A percentile compares a stretch with the other conserved stretches of the same genome.
Conservation (phyloP, 495 filamentous ascomycete genomes). For the Penicillium paxilli region DNA sequence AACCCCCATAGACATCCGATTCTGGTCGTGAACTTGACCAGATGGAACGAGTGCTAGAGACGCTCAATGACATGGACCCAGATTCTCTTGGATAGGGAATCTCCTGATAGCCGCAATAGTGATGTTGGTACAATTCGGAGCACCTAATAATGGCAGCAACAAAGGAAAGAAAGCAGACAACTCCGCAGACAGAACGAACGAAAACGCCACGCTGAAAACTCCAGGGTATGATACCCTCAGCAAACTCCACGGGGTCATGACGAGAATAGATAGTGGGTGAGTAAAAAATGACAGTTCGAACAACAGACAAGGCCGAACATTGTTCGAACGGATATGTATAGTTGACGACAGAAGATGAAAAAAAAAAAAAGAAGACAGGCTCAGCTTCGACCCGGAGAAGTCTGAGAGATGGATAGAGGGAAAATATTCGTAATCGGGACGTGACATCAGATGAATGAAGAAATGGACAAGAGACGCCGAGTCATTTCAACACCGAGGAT, state of each 20-base stretch:
- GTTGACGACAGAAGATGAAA: constrained; percentile 5
- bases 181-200: constrained; percentile 25
- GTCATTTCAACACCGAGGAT: constrained; percentile 31
- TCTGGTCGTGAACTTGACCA: too few species aligned
- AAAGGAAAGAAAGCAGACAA: constrained; percentile 14
- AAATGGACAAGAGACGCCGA: constrained; percentile 16
- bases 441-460: constrained; percentile 20
- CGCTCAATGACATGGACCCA: too few species aligned
- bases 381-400: constrained; percentile 26
- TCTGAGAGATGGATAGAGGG: constrained; percentile 21
- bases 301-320: neutral
- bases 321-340: neutral
- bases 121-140: constrained; percentile 23
- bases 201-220: constrained; percentile 29
- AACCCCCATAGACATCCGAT: too few species aligned
- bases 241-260: constrained; percentile 25
- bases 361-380: constrained; percentile 21
- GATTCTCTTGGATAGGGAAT: neutral
- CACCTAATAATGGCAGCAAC: constrained; percentile 29
- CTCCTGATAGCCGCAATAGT: constrained; percentile 5
- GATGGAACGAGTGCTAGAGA: too few species aligned
- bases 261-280: constrained; percentile 7
- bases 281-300: constrained; percentile 4
- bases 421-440: constrained; percentile 26
- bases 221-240: constrained; percentile 18